Evolutionary conservation across 805 yeast genomes (phyloP).

Genomic region (Cyberlindnera sargentensis): DNA sequence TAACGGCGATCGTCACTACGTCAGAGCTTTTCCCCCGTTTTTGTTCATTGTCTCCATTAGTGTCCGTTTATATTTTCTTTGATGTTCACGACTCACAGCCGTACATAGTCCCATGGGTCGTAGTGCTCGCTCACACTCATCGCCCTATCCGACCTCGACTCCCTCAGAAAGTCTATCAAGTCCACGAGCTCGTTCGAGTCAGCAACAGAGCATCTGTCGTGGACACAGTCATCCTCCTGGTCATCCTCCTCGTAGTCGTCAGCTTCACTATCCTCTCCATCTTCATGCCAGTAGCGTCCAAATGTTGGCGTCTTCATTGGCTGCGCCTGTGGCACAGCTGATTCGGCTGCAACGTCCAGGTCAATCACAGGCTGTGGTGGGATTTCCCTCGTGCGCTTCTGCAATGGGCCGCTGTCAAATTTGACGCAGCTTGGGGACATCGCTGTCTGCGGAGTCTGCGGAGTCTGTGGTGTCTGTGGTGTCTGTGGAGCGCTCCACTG

Average conservation of each 20-base stretch:
- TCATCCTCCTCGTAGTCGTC: conserved; percentile 1
- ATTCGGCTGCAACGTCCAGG: conserved; percentile 10
- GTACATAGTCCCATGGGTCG: conserved; percentile 9
- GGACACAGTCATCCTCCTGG: too few species aligned
- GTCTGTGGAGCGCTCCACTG: too few species aligned
- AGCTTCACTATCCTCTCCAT: background rate
- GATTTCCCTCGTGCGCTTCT: too few species aligned
- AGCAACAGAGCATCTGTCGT: too few species aligned
- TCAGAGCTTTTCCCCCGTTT: too few species aligned
- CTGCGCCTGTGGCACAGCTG: too few species aligned
- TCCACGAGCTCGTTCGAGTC: conserved; percentile 5
- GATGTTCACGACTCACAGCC: background rate
- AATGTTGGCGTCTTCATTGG: background rate
- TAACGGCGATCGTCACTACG: too few species aligned
- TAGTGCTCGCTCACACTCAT: conserved; percentile 9
- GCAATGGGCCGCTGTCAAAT: too few species aligned
- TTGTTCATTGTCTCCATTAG: too few species aligned
- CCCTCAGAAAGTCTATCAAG: conserved; percentile 17
- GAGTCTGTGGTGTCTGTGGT: background rate
- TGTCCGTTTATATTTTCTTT: too few species aligned
- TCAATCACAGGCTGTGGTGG: conserved; percentile 1
- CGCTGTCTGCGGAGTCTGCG: background rate
- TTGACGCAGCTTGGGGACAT: background rate
- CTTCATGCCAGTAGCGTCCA: background rate
- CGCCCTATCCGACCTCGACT: conserved; percentile 11